Conservation (phyloP, 1,284 basidiomycete species). For the Melampsora larici-populina region DNA sequence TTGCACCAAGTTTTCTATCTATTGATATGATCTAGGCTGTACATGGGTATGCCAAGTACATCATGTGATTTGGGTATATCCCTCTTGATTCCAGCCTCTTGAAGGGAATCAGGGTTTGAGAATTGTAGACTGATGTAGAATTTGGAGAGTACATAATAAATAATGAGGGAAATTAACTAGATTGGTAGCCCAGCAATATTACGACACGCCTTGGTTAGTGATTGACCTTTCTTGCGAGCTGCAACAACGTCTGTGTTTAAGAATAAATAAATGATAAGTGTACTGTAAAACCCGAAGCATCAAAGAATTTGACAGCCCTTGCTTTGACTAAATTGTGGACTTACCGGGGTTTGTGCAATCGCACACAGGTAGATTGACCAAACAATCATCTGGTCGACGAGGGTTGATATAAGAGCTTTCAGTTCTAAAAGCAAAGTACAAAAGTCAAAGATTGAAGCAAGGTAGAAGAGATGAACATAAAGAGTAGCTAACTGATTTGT, state of each 20-base stretch:
- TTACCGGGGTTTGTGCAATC: constrained; percentile 32
- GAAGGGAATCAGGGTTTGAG: too few relatives aligned
- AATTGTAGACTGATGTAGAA: too few relatives aligned
- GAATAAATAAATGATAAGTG: neutral
- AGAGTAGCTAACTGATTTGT: neutral
- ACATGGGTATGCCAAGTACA: neutral
- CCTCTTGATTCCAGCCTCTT: too few relatives aligned
- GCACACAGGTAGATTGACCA: constrained; percentile 36
- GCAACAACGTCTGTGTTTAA: neutral
- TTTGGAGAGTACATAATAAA: neutral
- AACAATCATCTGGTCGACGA: constrained; percentile 15
- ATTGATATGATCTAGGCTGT: neutral
- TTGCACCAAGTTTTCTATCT: neutral
- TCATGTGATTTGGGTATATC: too few relatives aligned
- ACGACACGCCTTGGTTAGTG: constrained; percentile 35
- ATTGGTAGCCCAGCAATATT: constrained; percentile 35
- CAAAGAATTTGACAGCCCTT: neutral
- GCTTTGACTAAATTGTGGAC: neutral
- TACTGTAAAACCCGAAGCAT: neutral
- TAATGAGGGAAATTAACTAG: neutral
- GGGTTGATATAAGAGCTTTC: constrained; percentile 13
- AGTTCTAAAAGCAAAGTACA: neutral
- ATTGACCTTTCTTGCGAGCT: constrained; percentile 17
- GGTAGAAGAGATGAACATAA: neutral
- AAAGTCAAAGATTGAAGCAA: neutral